Percentiles rank a stretch among this genome's conserved stretches.
Conservation (phyloP, 805 yeast species). For the Candida krabiensis region DNA sequence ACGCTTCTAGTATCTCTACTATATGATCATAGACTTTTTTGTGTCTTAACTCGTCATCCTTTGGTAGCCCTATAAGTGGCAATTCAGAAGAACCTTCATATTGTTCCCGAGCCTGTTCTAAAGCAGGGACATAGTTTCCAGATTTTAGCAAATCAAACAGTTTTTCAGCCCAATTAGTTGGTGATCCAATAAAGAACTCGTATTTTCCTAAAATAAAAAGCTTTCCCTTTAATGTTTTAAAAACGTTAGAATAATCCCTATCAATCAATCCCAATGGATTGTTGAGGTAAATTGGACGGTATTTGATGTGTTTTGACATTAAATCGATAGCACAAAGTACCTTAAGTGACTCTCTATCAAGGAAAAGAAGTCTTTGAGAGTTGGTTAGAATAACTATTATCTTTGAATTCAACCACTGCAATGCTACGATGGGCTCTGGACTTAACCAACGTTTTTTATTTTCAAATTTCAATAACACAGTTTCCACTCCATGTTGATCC, state of each 20-base stretch:
- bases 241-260: slow-evolving; percentile 29
- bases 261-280: slow-evolving; percentile 16
- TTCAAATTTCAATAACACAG: slow-evolving; percentile 34
- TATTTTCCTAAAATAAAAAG: slow-evolving; percentile 54
- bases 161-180: slow-evolving; percentile 70
- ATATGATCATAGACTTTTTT: slow-evolving; percentile 50
- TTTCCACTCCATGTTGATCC: slow-evolving; percentile 25
- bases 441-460: slow-evolving; percentile 43
- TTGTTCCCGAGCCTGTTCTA: slow-evolving; percentile 53
- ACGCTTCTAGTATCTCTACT: slow-evolving; percentile 55
- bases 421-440: slow-evolving; percentile 49
- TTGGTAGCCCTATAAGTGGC: slow-evolving; percentile 58
- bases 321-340: slow-evolving; percentile 38
- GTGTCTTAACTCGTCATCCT: slow-evolving; percentile 42
- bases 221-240: slow-evolving; percentile 42
- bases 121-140: slow-evolving; percentile 54
- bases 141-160: slow-evolving; percentile 47
- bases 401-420: slow-evolving; percentile 56
- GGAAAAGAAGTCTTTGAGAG: slow-evolving; percentile 44
- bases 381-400: slow-evolving; percentile 42
- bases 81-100: slow-evolving; percentile 51
- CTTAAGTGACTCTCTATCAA: slow-evolving; percentile 40
- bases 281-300: slow-evolving; percentile 6
- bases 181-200: slow-evolving; percentile 55
- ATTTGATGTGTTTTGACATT: slow-evolving; percentile 38